Base-by-base conservation (phyloP, 345 rosid genomes). In the Mallotus nudiflorus region DNA sequence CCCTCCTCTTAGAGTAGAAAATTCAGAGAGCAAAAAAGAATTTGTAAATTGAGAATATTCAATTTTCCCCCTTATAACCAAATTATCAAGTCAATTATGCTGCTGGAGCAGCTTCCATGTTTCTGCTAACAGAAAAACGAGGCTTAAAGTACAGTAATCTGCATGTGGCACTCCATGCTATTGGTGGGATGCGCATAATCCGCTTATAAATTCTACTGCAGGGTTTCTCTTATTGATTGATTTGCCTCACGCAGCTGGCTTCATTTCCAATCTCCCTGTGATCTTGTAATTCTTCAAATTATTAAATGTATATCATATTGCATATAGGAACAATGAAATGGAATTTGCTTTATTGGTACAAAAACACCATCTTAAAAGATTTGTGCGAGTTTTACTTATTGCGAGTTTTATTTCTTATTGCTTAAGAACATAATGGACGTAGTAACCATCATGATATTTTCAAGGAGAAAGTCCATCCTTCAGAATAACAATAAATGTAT, bases 11-110 rank as follows among this genome's bases (percentile, higher is more conserved):
- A 80, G 88, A 77, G 68, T 76, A 82, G 85, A 68, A 75, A 71
- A 73, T 80, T 76, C 64, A 58, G 70, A 80, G 81, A 84, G 70
- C 73, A 49, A 68, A 62, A 65, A 73, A 59, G 74, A 76, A 78
- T 85, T 44, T 85, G 88, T 78, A 85, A 73, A 85, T 85, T 73
- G 79, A 80, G 82, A 76, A 81, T 40, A 49, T 44, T 71, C 66
- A 66, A 49, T 53, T 75, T 66, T 67, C 29, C 64, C 63, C 71
- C 68, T 29, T 71, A 45, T 73, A 44, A 65, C 73, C 77, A 57
- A 60, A 72, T 49, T 67, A 39, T 51, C 31, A 40, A 64, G 71
- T 66, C 50, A 39, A 64, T 67, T 69, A 31, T 70, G 62, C 76
- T 57, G 77, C 65, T 57, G 65, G 55, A 57, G 64, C 67, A 40